phyloP scores from a whole-genome alignment of 257 asterid genomes.

The Jacaranda mimosifolia region DNA sequence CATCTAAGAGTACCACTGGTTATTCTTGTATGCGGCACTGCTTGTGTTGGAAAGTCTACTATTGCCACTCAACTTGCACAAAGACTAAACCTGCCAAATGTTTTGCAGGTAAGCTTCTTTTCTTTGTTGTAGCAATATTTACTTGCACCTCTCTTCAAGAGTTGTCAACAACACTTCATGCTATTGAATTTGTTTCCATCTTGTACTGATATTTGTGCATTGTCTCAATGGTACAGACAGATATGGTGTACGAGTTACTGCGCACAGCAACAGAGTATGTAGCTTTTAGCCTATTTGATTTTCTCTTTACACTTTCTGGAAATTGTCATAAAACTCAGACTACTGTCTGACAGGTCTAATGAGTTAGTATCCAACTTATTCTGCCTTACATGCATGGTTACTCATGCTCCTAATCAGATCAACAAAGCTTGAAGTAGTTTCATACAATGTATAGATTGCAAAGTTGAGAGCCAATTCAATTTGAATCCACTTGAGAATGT shows the following conservation, averaged over 20 bases:
- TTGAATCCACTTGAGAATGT: slow-evolving; percentile 17
- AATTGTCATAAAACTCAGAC: slow-evolving; percentile 9
- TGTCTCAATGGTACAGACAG: slow-evolving; percentile 71
- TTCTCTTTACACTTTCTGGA: slow-evolving; percentile 17
- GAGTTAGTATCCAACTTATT: slow-evolving; percentile 31
- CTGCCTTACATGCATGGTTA: slow-evolving; percentile 19
- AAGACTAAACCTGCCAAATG: slow-evolving; percentile 95
- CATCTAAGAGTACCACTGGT: slow-evolving; percentile 98
- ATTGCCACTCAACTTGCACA: slow-evolving; percentile 99
- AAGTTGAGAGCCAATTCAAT: background rate
- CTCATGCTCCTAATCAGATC: slow-evolving; percentile 11
- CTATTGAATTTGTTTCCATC: slow-evolving; percentile 13
- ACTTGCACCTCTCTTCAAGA: slow-evolving; percentile 24
- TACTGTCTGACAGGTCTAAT: background rate
- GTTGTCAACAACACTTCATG: slow-evolving; percentile 21
- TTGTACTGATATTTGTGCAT: slow-evolving; percentile 38
- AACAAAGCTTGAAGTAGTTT: no score
- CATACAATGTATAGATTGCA: slow-evolving; percentile 13
- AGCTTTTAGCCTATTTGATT: slow-evolving; percentile 32
- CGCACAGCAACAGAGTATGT: slow-evolving; percentile 98
- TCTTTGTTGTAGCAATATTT: slow-evolving; percentile 22
- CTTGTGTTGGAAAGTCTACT: slow-evolving; percentile 97
- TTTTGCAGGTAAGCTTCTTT: slow-evolving; percentile 72
- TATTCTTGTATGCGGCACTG: slow-evolving; percentile 99
- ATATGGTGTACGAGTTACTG: slow-evolving; percentile 96